Percentiles rank a stretch among this genome's conserved stretches.
phyloP scores from a whole-genome alignment of 2,329 filamentous ascomycete genomes.

The Phoma herbarum region DNA sequence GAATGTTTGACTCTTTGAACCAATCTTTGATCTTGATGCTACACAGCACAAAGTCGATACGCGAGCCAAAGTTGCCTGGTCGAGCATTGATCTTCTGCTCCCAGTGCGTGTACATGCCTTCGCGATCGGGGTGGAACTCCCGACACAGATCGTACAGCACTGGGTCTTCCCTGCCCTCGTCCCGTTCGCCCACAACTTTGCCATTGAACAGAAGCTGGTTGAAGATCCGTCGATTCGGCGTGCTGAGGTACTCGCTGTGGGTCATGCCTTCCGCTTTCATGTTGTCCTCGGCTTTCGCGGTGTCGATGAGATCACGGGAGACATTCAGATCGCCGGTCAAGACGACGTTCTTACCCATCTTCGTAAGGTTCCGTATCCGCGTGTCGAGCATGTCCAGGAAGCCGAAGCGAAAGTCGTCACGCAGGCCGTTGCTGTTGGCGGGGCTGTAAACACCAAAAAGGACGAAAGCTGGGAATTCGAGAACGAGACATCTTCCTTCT shows the following conservation, averaged over 20 bases:
- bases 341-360: conserved; percentile 83
- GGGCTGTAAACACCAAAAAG: conserved; percentile 92
- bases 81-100: conserved; percentile 93
- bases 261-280: conserved; percentile 75
- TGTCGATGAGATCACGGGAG: conserved; percentile 73
- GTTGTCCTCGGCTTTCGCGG: conserved; percentile 75
- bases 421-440: conserved; percentile 83
- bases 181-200: conserved; percentile 70
- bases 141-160: conserved; percentile 86
- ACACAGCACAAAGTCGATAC: conserved; percentile 94
- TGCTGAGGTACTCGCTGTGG: conserved; percentile 75
- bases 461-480: conserved; percentile 96
- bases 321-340: conserved; percentile 92
- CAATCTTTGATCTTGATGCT: conserved; percentile 79
- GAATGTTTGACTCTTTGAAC: conserved; percentile 84
- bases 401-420: conserved; percentile 81
- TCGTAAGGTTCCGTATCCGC: conserved; percentile 82
- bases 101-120: conserved; percentile 98
- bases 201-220: conserved; percentile 85
- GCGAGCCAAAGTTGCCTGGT: conserved; percentile 90
- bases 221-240: conserved; percentile 77
- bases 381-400: conserved; percentile 84
- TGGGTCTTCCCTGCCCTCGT: conserved; percentile 73
- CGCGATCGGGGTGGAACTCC: conserved; percentile 78
- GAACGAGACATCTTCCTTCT: conserved; percentile 87